Percentiles rank a stretch among this genome's conserved stretches.
Evolutionary conservation across 371 early-diverging fungal genomes (phyloP).

Genomic region (Sporodiniella umbellata): DNA sequence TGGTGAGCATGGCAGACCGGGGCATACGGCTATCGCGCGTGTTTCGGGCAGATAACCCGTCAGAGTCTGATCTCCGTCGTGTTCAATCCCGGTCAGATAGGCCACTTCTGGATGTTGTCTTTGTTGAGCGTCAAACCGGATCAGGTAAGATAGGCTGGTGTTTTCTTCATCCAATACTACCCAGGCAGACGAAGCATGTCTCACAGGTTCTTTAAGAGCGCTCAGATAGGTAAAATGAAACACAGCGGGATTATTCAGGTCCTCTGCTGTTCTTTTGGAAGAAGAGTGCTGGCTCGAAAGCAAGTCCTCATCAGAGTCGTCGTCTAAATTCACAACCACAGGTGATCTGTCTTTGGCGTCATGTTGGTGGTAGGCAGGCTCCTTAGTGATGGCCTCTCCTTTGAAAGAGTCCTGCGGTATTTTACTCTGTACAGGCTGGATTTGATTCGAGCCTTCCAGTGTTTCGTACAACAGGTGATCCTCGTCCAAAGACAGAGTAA

Average conservation of each 20-base stretch:
- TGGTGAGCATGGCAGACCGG: constrained; percentile 27
- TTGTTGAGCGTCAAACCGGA: constrained; percentile 27
- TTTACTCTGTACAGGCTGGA: not conserved
- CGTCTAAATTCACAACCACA: no score
- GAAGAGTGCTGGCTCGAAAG: no score
- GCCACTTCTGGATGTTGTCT: constrained; percentile 14
- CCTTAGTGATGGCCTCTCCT: no score
- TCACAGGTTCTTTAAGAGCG: constrained; percentile 11
- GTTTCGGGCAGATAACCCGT: constrained; percentile 25
- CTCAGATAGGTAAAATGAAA: constrained; percentile 31
- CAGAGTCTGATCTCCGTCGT: constrained; percentile 5
- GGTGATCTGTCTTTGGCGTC: not conserved
- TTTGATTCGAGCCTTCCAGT: not conserved
- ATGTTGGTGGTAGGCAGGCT: constrained; percentile 10
- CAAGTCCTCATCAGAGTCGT: no score
- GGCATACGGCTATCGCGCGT: constrained; percentile 16
- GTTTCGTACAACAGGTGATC: no score
- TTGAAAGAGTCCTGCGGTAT: constrained; percentile 2
- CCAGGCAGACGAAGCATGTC: constrained; percentile 25
- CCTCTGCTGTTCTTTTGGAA: no score
- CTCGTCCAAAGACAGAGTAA: no score
- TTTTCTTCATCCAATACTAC: constrained; percentile 18
- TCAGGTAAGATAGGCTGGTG: constrained; percentile 19
- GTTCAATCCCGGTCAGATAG: not conserved
- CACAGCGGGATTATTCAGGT: no score